phyloP scores from a whole-genome alignment of 2,329 filamentous ascomycete genomes.

The Trichoderma arundinaceum region DNA sequence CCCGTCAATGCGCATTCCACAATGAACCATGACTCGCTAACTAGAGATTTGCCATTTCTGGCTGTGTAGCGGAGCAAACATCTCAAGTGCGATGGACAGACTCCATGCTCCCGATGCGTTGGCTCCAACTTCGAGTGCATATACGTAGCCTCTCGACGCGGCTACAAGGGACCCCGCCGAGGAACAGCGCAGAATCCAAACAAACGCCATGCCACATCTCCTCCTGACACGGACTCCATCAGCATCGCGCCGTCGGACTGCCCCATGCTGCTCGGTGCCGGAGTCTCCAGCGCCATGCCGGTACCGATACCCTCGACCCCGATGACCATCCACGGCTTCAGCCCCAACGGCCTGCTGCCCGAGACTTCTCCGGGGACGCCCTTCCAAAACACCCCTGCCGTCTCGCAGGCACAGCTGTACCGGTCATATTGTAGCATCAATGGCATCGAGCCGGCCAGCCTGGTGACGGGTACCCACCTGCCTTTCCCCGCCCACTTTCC shows the following conservation, averaged over 20 bases:
- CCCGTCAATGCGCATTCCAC: too few species aligned
- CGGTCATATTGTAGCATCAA: constrained; percentile 40
- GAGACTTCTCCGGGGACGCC: constrained; percentile 34
- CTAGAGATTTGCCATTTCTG: not conserved
- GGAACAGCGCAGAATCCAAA: constrained; percentile 51
- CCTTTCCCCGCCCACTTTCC: constrained; percentile 36
- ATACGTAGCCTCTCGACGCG: constrained; percentile 75
- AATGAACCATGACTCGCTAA: constrained; percentile 21
- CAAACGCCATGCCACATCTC: constrained; percentile 57
- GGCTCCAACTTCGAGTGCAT: constrained; percentile 65
- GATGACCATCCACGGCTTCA: constrained; percentile 27
- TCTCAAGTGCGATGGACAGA: constrained; percentile 75
- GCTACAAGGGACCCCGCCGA: constrained; percentile 67
- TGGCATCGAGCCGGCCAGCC: constrained; percentile 35
- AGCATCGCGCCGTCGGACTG: constrained; percentile 45
- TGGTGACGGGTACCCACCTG: constrained; percentile 30
- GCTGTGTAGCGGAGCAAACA: constrained; percentile 63
- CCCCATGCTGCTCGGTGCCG: constrained; percentile 43
- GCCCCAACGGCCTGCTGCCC: constrained; percentile 27
- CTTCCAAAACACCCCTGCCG: constrained; percentile 34
- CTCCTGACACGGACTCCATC: constrained; percentile 34
- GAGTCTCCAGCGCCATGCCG: constrained; percentile 32
- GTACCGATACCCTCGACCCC: constrained; percentile 23
- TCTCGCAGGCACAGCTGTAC: constrained; percentile 50
- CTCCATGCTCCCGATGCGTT: constrained; percentile 71